Conservation (phyloP, 495 filamentous ascomycete genomes). For the Oidiodendron maius region DNA sequence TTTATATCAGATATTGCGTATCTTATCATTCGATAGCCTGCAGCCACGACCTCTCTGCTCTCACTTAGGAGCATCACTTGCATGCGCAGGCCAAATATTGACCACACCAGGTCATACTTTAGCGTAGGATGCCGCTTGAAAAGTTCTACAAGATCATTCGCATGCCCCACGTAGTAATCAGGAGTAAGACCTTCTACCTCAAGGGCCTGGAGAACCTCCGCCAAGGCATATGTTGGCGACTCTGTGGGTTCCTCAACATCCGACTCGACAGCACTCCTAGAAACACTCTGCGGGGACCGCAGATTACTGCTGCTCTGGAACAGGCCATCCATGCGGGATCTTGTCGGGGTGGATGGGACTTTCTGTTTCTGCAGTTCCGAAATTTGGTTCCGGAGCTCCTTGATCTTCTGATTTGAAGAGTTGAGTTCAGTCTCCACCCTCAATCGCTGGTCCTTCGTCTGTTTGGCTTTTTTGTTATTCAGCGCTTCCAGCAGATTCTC, state of each 20-base stretch:
- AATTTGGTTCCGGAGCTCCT: slow-evolving; percentile 72
- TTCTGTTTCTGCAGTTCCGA: slow-evolving; percentile 58
- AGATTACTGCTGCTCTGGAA: slow-evolving; percentile 56
- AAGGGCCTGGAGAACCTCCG: slow-evolving; percentile 80
- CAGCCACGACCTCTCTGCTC: slow-evolving; percentile 90
- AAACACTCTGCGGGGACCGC: slow-evolving; percentile 59
- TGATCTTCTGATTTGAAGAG: slow-evolving; percentile 85
- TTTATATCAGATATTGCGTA: slow-evolving; percentile 89
- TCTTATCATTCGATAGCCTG: slow-evolving; percentile 86
- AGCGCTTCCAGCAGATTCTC: slow-evolving; percentile 96
- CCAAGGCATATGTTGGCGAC: slow-evolving; percentile 83
- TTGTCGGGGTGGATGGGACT: slow-evolving; percentile 67
- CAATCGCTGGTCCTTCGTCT: slow-evolving; percentile 83
- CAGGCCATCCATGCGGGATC: slow-evolving; percentile 59
- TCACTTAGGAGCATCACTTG: slow-evolving; percentile 94
- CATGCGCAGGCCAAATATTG: slow-evolving; percentile 85
- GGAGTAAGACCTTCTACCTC: slow-evolving; percentile 81
- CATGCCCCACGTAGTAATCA: slow-evolving; percentile 89
- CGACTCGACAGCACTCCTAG: slow-evolving; percentile 42
- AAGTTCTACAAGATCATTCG: slow-evolving; percentile 85
- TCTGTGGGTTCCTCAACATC: slow-evolving; percentile 60
- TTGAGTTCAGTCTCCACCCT: slow-evolving; percentile 87
- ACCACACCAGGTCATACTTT: slow-evolving; percentile 94
- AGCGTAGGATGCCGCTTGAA: slow-evolving; percentile 89
- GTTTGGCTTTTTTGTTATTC: slow-evolving; percentile 90